Base-by-base conservation (phyloP, 2,329 filamentous ascomycete genomes). In the Cordyceps tenuipes region DNA sequence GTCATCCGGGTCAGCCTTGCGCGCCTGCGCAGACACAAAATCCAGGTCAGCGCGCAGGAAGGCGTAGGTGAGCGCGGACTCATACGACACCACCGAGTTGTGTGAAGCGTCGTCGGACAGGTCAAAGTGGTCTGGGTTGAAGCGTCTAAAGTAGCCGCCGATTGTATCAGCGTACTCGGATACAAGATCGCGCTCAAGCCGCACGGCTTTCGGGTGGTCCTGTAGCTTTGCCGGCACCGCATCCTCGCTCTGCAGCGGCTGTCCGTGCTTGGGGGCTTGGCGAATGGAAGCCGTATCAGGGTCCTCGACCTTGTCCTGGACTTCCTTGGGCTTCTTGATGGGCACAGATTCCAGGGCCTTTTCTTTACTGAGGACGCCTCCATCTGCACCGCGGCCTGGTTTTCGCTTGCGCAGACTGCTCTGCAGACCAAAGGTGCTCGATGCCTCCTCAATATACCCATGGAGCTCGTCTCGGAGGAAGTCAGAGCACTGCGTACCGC, bases 31-130 rank as follows among this genome's bases (percentile, higher is more conserved):
- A 6, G 88, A 84, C 59, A 97, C 87, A 68, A 99, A 99, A 73
- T 97, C 93, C 56, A 97, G 84, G 71, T 99, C 94, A 39, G 92
- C 91, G 66, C 91, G 89, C 53, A 99, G 80, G 68, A 99, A 99
- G 23, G 93, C 91, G 73, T 97, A 97, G 62, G 89, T 89, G 57
- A 99, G 79, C 41, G 96, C 85, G 1, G 89, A 84, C 69, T 93
- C 88, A 62, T 92, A 82, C 15, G 84, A 85, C 41, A 86, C 79
- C 15, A 80, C 72, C 15, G 69, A 67, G 36, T 72, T 69, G 29
- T 67, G 66, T 4, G 66, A 52, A 5, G 64, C 62, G 13, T 71
- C 62, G 19, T 68, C 67, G 13, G 76, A 72, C 15, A 79, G 64
- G 59, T 75, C 72, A 66, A 96, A 97, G 72, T 89, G 82, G 52